A percentile compares a stretch with the other conserved stretches of the same genome.
Evolutionary conservation across 2,329 filamentous ascomycete species (phyloP).

Genomic region (Colletotrichum destructivum): DNA sequence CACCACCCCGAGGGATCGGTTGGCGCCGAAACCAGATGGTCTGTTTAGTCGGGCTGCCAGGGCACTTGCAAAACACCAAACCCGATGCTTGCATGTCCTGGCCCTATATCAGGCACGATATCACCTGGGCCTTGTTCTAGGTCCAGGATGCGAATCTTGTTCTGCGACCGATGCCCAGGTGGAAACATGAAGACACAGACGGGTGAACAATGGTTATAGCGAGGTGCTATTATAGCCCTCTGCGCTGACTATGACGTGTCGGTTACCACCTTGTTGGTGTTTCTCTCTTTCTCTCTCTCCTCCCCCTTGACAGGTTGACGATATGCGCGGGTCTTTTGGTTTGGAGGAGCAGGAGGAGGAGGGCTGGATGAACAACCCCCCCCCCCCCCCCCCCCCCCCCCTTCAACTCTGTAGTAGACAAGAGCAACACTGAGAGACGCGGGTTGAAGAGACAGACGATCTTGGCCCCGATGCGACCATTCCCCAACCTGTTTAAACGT

Average conservation of each 20-base stretch:
- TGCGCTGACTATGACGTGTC: constrained; percentile 36
- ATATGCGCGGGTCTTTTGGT: not conserved
- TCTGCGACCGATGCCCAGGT: constrained; percentile 1
- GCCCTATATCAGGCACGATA: constrained; percentile 27
- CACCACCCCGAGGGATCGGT: constrained; percentile 5
- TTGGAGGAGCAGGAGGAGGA: not conserved
- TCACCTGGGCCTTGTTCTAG: constrained; percentile 7
- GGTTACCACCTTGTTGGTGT: constrained; percentile 13
- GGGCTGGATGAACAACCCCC: not conserved
- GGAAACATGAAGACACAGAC: constrained; percentile 1
- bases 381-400: too few species aligned
- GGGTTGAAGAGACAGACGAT: not conserved
- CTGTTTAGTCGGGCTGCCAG: not conserved
- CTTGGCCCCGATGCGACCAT: not conserved
- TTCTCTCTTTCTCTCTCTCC: not conserved
- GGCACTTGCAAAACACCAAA: not conserved
- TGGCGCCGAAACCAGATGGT: constrained; percentile 24
- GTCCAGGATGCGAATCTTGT: constrained; percentile 15
- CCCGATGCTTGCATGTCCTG: not conserved
- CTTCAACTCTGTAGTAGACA: not conserved
- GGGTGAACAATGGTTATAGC: constrained; percentile 16
- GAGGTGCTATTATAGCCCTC: constrained; percentile 29
- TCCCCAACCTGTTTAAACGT: not conserved
- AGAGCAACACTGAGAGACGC: not conserved
- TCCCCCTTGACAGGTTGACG: not conserved